Conservation (phyloP, 202 grass and related monocot species). For the Sporobolus alterniflorus region DNA sequence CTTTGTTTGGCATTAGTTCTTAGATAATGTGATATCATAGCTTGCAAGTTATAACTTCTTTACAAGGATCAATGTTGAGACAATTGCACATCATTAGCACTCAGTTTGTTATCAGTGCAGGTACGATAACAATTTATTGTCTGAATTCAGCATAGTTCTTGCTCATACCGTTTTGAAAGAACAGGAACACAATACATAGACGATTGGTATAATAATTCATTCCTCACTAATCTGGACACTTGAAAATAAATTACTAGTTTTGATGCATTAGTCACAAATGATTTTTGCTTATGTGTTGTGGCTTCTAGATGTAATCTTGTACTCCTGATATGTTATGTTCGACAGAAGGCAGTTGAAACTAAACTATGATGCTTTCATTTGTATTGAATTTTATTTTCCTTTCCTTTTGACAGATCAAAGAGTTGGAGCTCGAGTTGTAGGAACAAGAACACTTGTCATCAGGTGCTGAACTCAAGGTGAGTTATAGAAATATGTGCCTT, state of each 20-base stretch:
- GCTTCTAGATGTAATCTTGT: neutral
- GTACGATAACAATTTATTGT: neutral
- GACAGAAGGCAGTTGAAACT: neutral
- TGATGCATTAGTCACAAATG: neutral
- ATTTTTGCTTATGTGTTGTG: neutral
- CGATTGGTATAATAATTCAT: neutral
- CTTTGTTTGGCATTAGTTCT: no score
- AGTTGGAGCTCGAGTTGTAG: slow-evolving; percentile 62
- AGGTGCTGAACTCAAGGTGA: slow-evolving; percentile 49
- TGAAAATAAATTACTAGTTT: neutral
- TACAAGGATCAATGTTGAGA: neutral
- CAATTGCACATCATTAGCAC: neutral
- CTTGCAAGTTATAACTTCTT: neutral
- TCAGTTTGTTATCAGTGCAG: neutral
- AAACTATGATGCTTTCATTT: no score
- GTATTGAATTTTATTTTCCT: neutral
- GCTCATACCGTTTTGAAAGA: neutral
- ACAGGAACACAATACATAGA: neutral
- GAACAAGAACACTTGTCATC: slow-evolving; percentile 57
- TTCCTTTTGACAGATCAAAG: slow-evolving; percentile 55
- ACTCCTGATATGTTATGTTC: neutral
- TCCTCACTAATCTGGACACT: neutral
- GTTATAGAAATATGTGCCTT: neutral
- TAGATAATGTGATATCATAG: no score
- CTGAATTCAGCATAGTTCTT: neutral